These are phyloP conservation scores for Leishmania aethiopica DNA, from an alignment of 208 protist genomes.

Conservation along the genomic window DNA sequence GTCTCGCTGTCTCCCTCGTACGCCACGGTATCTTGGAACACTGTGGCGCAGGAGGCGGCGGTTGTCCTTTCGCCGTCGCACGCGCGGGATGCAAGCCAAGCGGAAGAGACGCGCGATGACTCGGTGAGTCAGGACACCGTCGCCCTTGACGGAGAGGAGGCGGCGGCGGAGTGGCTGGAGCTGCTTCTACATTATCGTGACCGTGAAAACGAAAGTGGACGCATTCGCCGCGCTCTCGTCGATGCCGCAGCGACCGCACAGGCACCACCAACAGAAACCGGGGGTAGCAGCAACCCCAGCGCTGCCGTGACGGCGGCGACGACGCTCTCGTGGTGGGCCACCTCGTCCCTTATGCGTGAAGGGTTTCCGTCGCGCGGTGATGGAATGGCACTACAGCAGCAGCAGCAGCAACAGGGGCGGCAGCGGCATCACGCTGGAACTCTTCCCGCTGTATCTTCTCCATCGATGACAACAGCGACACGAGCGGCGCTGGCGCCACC, in stretches of 20 bases:
- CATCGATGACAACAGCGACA: not conserved
- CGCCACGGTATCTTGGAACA: not conserved
- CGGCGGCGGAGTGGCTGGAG: slow-evolving; percentile 35
- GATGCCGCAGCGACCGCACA: not conserved
- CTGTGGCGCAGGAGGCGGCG: not conserved
- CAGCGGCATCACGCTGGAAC: not conserved
- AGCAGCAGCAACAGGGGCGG: not conserved
- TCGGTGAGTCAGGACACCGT: not conserved
- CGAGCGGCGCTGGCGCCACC: not conserved
- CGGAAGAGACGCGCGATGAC: not conserved
- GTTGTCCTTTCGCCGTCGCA: not conserved
- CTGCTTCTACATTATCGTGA: slow-evolving; percentile 42
- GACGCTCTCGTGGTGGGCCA: slow-evolving; percentile 24
- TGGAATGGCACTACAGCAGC: not conserved
- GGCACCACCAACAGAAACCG: not conserved
- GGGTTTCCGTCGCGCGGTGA: not conserved
- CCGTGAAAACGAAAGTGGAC: slow-evolving; percentile 34
- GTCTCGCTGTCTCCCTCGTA: not conserved
- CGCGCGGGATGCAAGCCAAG: not conserved
- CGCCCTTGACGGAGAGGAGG: slow-evolving; percentile 4
- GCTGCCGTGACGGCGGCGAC: not conserved
- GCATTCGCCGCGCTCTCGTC: slow-evolving; percentile 12
- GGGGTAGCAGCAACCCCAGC: not conserved
- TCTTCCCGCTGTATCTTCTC: not conserved
- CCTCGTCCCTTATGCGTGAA: slow-evolving; percentile 19